These are phyloP conservation scores for Tolypocladium nubicola DNA, from an alignment of 2,329 filamentous ascomycete species.

Conservation along the genomic window DNA sequence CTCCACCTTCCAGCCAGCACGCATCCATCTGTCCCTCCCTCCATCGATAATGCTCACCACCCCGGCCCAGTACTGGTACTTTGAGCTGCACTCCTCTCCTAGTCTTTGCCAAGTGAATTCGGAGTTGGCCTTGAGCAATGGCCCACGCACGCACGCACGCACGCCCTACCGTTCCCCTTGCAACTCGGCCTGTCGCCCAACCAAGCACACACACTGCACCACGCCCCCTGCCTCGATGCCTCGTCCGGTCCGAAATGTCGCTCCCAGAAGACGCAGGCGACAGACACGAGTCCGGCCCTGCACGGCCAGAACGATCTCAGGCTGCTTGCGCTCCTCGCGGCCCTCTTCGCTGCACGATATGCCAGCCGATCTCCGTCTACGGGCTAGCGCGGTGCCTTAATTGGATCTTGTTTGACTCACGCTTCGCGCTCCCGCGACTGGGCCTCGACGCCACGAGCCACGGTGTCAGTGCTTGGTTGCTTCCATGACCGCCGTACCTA, in stretches of 20 bases:
- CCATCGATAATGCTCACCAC: neutral
- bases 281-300: neutral
- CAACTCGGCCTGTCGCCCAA: neutral
- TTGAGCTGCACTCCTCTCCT: neutral
- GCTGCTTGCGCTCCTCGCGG: neutral
- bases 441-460: neutral
- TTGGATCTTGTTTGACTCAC: constrained; percentile 3
- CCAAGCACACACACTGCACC: neutral
- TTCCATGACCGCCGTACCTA: neutral
- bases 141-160: neutral
- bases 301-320: neutral
- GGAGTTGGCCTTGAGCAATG: neutral
- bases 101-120: neutral
- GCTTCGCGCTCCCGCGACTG: neutral
- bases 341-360: constrained; percentile 6
- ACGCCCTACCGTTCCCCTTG: neutral
- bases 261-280: neutral
- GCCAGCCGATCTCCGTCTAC: constrained; percentile 7
- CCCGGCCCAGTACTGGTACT: constrained; percentile 1
- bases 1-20: neutral
- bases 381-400: constrained; percentile 5
- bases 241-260: neutral
- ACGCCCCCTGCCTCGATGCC: neutral
- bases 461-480: neutral
- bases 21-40: neutral